Base-by-base conservation (phyloP, 192 early-diverging fungal species). In the Jimgerdemannia lactiflua region DNA sequence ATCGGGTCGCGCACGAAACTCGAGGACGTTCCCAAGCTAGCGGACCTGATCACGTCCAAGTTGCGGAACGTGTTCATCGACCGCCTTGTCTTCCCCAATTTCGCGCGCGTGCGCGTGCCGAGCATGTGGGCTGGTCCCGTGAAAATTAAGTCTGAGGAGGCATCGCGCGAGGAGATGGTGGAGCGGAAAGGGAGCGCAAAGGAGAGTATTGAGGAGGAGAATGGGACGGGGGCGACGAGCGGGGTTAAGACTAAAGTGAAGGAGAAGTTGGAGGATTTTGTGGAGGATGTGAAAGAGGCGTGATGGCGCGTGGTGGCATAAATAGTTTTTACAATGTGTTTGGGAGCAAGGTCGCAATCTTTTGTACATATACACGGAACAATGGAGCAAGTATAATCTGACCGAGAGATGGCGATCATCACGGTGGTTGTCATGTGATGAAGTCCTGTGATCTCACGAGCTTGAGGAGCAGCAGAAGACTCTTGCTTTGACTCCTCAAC, bases 1-100 rank as follows among this genome's bases (percentile, higher is more conserved):
- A 88, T 99, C 49, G 98, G 98, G 0, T 95, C 96, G 79, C 90
- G 95, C 75, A 96, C 98, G 40, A 99, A 99, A 80, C 92, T 99
- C 18, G 97, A 98, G 82, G 94, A 97, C 76, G 86, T 98, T 70
- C 97, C 97, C 10, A 98, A 97, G 82, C 85, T 99, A 18, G 94
- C 96, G 0, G 89, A 93, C 68, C 80, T 99, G 8, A 94, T 99
- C 65, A 91, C 88, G 14, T 85, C 88, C 17, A 90, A 90, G 76
- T 72, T 96, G 39, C 82, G 90, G 3, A 82, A 88, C 11, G 83
- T 88, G 9, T 94, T 93, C 82, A 80, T 91, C 42, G 91, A 95
- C 64, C 86, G 87, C 74, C 83, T 94, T 17, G 94, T 96, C 3
- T 93, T 89, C 77, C 94, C 94, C 2, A 90, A 87, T 54, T 92